A percentile compares a stretch with the other conserved stretches of the same genome.
Conservation (phyloP, 2,329 filamentous ascomycete genomes). For the Dactylellina leptospora region DNA sequence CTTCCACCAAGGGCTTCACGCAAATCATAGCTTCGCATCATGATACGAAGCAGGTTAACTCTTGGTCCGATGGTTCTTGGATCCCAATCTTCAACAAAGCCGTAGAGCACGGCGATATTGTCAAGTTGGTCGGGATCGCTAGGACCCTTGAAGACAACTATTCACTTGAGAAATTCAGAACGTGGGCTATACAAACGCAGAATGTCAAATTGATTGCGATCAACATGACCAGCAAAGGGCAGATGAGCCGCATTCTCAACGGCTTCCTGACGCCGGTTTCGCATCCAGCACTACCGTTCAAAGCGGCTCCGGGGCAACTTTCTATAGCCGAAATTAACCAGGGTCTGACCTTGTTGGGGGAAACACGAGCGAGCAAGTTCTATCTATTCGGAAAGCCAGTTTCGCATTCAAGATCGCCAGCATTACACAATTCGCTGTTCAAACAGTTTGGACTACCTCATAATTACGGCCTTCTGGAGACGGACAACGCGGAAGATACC, state of each 20-base stretch:
- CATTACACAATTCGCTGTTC: slow-evolving; percentile 89
- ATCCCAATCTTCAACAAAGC: slow-evolving; percentile 88
- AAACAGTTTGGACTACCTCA: slow-evolving; percentile 80
- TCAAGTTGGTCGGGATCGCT: slow-evolving; percentile 91
- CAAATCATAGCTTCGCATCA: slow-evolving; percentile 96
- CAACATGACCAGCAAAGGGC: slow-evolving; percentile 90
- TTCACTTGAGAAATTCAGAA: slow-evolving; percentile 81
- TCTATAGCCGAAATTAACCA: slow-evolving; percentile 87
- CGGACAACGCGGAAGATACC: slow-evolving; percentile 66
- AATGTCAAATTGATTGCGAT: slow-evolving; percentile 88
- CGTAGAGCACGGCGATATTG: slow-evolving; percentile 86
- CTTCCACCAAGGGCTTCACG: slow-evolving; percentile 73
- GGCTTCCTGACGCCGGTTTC: slow-evolving; percentile 93
- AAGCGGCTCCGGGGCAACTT: slow-evolving; percentile 91
- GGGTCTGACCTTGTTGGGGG: slow-evolving; percentile 79
- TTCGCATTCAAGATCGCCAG: slow-evolving; percentile 80
- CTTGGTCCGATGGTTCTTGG: slow-evolving; percentile 95
- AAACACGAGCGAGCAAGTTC: slow-evolving; percentile 78
- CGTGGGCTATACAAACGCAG: slow-evolving; percentile 72
- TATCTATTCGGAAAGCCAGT: slow-evolving; percentile 90
- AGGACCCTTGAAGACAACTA: slow-evolving; percentile 83
- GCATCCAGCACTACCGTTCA: slow-evolving; percentile 86
- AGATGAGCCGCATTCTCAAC: slow-evolving; percentile 89
- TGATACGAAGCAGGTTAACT: slow-evolving; percentile 79
- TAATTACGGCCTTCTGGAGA: slow-evolving; percentile 79